Base-by-base conservation (phyloP, 2,329 filamentous ascomycete species). In the Neonectria hederae region DNA sequence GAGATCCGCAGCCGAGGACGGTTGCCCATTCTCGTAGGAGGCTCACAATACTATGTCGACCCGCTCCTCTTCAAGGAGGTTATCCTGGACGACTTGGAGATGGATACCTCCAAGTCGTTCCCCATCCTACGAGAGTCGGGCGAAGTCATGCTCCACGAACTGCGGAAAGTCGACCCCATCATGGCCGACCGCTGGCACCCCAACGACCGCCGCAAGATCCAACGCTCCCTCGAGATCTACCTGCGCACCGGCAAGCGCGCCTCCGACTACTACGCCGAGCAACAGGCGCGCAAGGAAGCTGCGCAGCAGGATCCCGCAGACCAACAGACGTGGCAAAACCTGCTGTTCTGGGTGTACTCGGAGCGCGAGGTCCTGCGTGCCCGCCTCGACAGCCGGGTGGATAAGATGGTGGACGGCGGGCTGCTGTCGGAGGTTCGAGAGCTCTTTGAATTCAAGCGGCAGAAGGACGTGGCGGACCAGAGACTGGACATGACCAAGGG, bases 161-260 rank as follows among this genome's bases (percentile, higher is more conserved):
- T 99, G 56, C 85, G 84, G 61, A 89, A 93, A 71, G 90, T 97
- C 5, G 96, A 99, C 76, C 95, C 96, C 0, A 83, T 87, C 21
- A 97, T 97, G 91, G 97, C 95, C 0, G 86, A 89, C 48, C 86
- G 91, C 62, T 99, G 96, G 96, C 97, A 99, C 78, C 96, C 95
- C 0, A 96, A 94, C 48, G 96, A 99, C 75, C 84, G 89, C 49
- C 89, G 96, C 65, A 98, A 97, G 79, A 97, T 99, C 63, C 87
- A 88, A 65, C 89, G 94, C 6, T 97, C 94, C 1, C 84, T 99
- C 4, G 92, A 97, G 74, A 97, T 99, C 55, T 98, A 89, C 74
- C 84, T 97, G 8, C 89, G 89, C 49, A 97, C 92, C 0, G 94
- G 95, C 1, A 89, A 85, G 68, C 90, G 84, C 19, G 94, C 95